Base-by-base conservation (phyloP, 768 basidiomycete species). In the Tylopilus vinaceipallidus region DNA sequence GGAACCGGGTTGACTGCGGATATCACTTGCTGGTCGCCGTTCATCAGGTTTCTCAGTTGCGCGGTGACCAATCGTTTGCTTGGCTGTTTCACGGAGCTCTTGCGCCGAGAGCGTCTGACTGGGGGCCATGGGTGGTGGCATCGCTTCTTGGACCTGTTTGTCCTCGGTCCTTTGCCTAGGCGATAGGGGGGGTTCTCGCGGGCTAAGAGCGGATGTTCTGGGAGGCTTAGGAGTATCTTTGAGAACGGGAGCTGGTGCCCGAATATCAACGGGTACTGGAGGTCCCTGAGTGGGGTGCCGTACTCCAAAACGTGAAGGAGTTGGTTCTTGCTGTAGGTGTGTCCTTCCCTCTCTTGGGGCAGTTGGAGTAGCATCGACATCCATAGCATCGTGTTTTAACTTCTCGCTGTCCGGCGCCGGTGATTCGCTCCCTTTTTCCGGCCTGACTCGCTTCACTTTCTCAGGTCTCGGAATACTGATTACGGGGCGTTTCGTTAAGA, bases 81-180 rank as follows among this genome's bases (percentile, higher is more conserved):
- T 86, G 6, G 88, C 89, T 3, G 86, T 89, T 62, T 88, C 87
- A 42, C 90, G 78, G 14, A 91, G 75, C 58, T 89, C 89, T 57
- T 90, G 86, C 1, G 88, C 88, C 10, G 85, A 86, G 6, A 73
- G 69, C 0, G 88, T 90, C 59, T 90, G 87, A 58, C 89, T 91
- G 2, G 90, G 90, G 41, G 75, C 81, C 22, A 72, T 75, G 16
- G 90, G 90, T 4, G 91, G 90, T 12, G 86, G 87, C 88, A 92
- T 91, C n/a, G 35, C 44, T 1, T 75, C 56, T 24, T 73, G 73
- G 20, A 61, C 49, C 30, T 57, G 55, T 40, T 70, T 71, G 32
- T 77, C 76, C 13, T 82, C 81, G 6, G 50, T 42, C 47, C 66
- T 65, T 42, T 71, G 72, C 35, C 72, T 73, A 29, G 76, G 74